phyloP scores from a whole-genome alignment of 164 flowering plant genomes.

The Amborella trichopoda region DNA sequence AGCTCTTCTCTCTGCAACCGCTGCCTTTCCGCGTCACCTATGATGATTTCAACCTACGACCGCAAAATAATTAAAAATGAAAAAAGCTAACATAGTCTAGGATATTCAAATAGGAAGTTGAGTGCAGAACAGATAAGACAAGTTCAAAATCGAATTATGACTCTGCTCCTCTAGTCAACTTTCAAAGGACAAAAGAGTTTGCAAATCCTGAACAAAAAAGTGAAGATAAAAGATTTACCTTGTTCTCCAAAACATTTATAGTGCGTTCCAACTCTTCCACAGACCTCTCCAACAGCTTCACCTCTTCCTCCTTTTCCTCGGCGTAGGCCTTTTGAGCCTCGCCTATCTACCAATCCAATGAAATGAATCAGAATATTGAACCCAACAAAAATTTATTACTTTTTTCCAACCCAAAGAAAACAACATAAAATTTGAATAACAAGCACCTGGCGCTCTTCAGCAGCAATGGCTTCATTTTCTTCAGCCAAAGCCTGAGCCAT shows the following conservation, averaged over 20 bases:
- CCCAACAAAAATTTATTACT: too few species aligned
- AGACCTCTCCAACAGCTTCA: constrained; percentile 74
- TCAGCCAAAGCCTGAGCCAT: constrained; percentile 40
- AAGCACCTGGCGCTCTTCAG: constrained; percentile 72
- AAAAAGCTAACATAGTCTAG: too few species aligned
- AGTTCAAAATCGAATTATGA: too few species aligned
- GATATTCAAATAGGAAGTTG: too few species aligned
- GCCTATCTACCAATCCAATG: constrained; percentile 35
- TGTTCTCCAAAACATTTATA: constrained; percentile 69
- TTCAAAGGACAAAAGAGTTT: too few species aligned
- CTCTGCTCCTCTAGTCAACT: too few species aligned
- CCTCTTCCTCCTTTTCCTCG: constrained; percentile 83
- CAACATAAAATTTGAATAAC: background rate
- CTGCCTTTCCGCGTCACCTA: constrained; percentile 86
- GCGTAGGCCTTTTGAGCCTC: constrained; percentile 51
- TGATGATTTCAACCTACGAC: constrained; percentile 63
- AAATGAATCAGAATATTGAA: background rate
- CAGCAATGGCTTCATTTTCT: constrained; percentile 58
- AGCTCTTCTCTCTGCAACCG: constrained; percentile 82
- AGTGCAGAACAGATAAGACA: too few species aligned
- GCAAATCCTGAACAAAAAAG: too few species aligned
- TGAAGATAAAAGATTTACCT: too few species aligned
- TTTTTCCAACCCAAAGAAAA: too few species aligned
- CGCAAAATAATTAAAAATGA: too few species aligned
- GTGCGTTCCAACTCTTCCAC: constrained; percentile 90